phyloP scores from a whole-genome alignment of 2,329 filamentous ascomycete genomes.

The Thielaviopsis euricoi region DNA sequence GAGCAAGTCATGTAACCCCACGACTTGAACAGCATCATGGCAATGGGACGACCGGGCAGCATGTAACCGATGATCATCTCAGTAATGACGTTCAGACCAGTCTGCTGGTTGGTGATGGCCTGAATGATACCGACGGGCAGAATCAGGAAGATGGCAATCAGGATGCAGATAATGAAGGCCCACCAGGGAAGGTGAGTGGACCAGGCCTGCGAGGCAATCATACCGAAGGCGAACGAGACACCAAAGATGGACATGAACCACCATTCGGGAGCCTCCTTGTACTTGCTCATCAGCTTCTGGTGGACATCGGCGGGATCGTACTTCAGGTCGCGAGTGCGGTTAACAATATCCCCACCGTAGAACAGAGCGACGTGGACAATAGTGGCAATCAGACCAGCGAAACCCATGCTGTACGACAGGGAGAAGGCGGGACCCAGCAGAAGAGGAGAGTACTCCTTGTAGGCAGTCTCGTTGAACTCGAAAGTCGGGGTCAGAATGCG shows the following conservation, averaged over 20 bases:
- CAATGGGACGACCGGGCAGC: conserved; percentile 29
- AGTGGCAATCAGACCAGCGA: conserved; percentile 37
- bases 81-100: conserved; percentile 31
- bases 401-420: conserved; percentile 38
- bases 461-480: conserved; percentile 43
- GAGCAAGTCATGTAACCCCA: conserved; percentile 29
- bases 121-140: conserved; percentile 29
- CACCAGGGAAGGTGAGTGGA: conserved; percentile 28
- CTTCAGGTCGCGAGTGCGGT: conserved; percentile 18
- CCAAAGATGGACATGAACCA: conserved; percentile 35
- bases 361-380: conserved; percentile 35
- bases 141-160: conserved; percentile 24
- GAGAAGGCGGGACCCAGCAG: conserved; percentile 38
- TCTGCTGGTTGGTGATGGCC: conserved; percentile 32
- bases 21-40: conserved; percentile 33
- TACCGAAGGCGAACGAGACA: conserved; percentile 32
- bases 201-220: conserved; percentile 22
- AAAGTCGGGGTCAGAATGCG: conserved; percentile 39
- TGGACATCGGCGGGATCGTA: conserved; percentile 34
- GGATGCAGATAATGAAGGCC: conserved; percentile 24
- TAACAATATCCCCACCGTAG: conserved; percentile 31
- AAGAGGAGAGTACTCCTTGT: conserved; percentile 42
- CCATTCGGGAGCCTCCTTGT: conserved; percentile 37
- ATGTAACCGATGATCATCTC: conserved; percentile 34
- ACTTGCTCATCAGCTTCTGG: conserved; percentile 37